These are phyloP conservation scores for Neurospora hispaniola DNA, from an alignment of 495 filamentous ascomycete species.

Conservation along the genomic window DNA sequence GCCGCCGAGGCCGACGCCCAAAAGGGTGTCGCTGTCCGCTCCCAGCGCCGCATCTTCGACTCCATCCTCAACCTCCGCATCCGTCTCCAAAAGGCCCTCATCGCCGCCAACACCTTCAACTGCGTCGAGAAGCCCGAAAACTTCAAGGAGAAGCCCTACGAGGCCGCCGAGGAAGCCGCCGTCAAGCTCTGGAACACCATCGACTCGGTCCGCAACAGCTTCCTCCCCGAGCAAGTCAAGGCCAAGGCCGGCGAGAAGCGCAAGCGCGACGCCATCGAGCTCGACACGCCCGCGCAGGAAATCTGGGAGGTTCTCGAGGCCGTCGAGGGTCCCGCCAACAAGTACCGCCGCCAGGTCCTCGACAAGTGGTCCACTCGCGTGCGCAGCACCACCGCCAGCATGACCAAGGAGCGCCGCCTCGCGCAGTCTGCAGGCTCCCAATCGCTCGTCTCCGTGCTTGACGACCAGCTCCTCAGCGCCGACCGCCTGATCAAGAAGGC, in stretches of 20 bases:
- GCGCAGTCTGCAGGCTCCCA: slow-evolving; percentile 42
- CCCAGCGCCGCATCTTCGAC: slow-evolving; percentile 77
- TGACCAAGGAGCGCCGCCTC: slow-evolving; percentile 39
- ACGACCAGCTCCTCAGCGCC: slow-evolving; percentile 58
- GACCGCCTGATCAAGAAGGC: slow-evolving; percentile 59
- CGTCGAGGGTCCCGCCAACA: slow-evolving; percentile 45
- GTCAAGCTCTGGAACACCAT: slow-evolving; percentile 79
- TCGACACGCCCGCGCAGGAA: slow-evolving; percentile 42
- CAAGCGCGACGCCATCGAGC: slow-evolving; percentile 39
- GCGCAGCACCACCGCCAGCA: slow-evolving; percentile 23
- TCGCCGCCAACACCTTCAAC: slow-evolving; percentile 68
- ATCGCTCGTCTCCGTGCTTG: slow-evolving; percentile 60
- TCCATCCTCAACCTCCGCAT: slow-evolving; percentile 78
- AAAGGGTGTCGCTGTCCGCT: slow-evolving; percentile 77
- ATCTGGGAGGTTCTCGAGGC: slow-evolving; percentile 65
- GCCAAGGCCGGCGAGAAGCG: slow-evolving; percentile 41
- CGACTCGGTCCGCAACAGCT: slow-evolving; percentile 54
- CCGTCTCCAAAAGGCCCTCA: slow-evolving; percentile 78
- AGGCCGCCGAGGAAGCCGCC: slow-evolving; percentile 80
- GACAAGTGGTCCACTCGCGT: slow-evolving; percentile 62
- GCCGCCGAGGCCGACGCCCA: slow-evolving; percentile 67
- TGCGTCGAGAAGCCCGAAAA: slow-evolving; percentile 25
- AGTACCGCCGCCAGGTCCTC: slow-evolving; percentile 43
- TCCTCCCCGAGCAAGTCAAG: slow-evolving; percentile 24
- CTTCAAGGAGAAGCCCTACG: slow-evolving; percentile 37